Evolutionary conservation across 345 rosid genomes (phyloP).

Genomic region (Salix udensis): DNA sequence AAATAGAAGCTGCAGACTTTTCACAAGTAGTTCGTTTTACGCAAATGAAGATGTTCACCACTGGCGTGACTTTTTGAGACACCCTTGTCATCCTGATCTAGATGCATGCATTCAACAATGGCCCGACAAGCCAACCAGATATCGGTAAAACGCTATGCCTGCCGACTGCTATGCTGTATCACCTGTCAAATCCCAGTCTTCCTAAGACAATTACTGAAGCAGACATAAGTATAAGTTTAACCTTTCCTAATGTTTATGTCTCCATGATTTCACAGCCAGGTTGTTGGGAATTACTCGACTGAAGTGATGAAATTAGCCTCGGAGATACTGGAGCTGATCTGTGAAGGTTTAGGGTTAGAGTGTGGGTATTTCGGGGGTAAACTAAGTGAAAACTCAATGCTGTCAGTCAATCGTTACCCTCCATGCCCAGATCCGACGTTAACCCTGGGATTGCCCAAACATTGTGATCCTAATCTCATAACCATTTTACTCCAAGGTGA

Average conservation of each 20-base stretch:
- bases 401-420: constrained; percentile 29
- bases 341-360: constrained; percentile 19
- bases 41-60: neutral
- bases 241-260: neutral
- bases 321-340: constrained; percentile 13
- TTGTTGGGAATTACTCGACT: constrained; percentile 9
- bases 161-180: neutral
- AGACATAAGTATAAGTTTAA: neutral
- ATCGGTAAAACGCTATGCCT: neutral
- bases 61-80: neutral
- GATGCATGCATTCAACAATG: neutral
- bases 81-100: neutral
- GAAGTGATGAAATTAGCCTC: constrained; percentile 22
- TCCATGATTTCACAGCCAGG: constrained; percentile 10
- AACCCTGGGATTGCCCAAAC: constrained; percentile 36
- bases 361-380: neutral
- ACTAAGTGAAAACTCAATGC: neutral
- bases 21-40: too few species aligned
- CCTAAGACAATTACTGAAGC: neutral
- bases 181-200: neutral
- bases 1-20: too few species aligned
- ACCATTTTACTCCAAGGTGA: constrained; percentile 24
- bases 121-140: neutral
- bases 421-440: constrained; percentile 40
- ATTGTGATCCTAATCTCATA: constrained; percentile 11